Conservation (phyloP, 176 grass and related monocot genomes). For the Oryza glaberrima region DNA sequence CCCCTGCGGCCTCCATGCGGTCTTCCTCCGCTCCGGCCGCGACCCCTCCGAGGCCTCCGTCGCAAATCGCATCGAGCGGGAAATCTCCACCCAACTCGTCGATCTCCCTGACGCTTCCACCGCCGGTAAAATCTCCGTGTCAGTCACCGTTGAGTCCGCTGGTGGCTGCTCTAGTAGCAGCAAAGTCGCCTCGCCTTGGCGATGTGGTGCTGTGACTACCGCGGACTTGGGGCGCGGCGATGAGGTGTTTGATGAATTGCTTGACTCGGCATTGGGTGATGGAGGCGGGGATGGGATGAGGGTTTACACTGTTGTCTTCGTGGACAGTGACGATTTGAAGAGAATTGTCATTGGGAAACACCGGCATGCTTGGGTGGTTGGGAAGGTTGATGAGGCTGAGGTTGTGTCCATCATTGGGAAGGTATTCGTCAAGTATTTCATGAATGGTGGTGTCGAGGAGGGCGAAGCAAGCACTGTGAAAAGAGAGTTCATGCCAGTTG, state of each 20-base stretch:
- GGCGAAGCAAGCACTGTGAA: slow-evolving; percentile 60
- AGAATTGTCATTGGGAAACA: slow-evolving; percentile 76
- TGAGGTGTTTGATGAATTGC: slow-evolving; percentile 72
- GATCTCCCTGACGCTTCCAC: background rate
- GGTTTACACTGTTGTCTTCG: slow-evolving; percentile 73
- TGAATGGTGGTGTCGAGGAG: slow-evolving; percentile 59
- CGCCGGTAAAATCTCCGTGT: slow-evolving; percentile 54
- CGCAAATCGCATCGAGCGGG: slow-evolving; percentile 39
- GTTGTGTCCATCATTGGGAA: slow-evolving; percentile 45
- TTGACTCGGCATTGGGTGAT: slow-evolving; percentile 50
- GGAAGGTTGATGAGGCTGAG: slow-evolving; percentile 53
- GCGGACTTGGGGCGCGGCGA: slow-evolving; percentile 41
- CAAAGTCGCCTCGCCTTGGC: slow-evolving; percentile 47
- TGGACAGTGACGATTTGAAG: slow-evolving; percentile 44
- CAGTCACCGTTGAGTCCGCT: slow-evolving; percentile 59
- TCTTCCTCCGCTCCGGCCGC: slow-evolving; percentile 52
- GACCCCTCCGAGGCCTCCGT: slow-evolving; percentile 33
- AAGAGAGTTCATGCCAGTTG: slow-evolving; percentile 91
- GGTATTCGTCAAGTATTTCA: slow-evolving; percentile 75
- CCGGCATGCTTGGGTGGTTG: slow-evolving; percentile 77
- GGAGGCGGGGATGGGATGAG: slow-evolving; percentile 33
- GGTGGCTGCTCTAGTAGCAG: slow-evolving; percentile 40
- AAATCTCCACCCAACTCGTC: slow-evolving; percentile 56
- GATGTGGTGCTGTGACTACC: slow-evolving; percentile 43
- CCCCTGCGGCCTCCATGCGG: slow-evolving; percentile 61